Evolutionary conservation across 148 eudicot genomes (phyloP), one percentile per base, ranked within the genome.

Genomic region (Rhododendron molle): DNA sequence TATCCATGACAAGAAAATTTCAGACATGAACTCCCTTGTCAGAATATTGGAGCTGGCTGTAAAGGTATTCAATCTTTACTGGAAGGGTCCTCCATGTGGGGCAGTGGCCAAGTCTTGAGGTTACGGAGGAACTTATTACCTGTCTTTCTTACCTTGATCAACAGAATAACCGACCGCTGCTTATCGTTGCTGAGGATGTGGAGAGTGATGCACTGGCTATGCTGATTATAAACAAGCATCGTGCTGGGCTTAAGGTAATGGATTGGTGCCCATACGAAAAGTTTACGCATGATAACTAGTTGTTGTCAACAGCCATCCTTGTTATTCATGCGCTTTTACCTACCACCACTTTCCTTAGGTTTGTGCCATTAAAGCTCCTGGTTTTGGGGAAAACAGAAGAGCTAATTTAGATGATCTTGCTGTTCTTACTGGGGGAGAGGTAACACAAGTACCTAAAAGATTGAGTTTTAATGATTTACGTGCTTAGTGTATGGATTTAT

Each of bases 281-380:
- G 18, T 44, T 14, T 62, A 44, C 10, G 47, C 15, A 10, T 78
- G 49, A 78, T 46, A 6, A 47, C 26, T 78, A 49, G 23, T 78
- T 78, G 16, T 77, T 67, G 32, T 71, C 43, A 74, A 58, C 30
- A 56, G 36, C 72, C 81, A 86, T 32, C 20, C 1, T 85, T 54
- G 30, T 67, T 67, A 20, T 40, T 44, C 36, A 60, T 78, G 82
- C 8, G 47, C 34, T 62, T 73, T 71, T 16, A 32, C 28, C 60
- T 71, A 1, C 62, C 30, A 40, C 82, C 26, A 20, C 80, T 52
- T 40, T 54, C 44, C 89, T 28, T 87, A 96, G 99, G 96, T 96
- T 30, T 96, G 99, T 96, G 99, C 99, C 84, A 91, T 96, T 83
- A 96, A 96, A 90, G 93, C 98, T 92, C 98, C 99, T 86, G 99